Evolutionary conservation across 805 yeast species (phyloP).

Genomic region (Wickerhamomyces sydowiorum): DNA sequence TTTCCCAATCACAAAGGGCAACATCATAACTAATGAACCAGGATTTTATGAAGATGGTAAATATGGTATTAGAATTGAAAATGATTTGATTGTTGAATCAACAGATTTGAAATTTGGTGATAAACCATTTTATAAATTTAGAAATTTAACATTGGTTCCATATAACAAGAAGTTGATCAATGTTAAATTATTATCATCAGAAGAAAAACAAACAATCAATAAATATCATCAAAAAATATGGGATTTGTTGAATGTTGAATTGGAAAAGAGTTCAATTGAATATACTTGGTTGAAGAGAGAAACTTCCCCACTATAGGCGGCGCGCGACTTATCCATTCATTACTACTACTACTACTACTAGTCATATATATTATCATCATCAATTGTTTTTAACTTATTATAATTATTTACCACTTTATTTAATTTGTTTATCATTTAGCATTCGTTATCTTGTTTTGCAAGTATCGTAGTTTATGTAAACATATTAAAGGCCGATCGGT

Average conservation of each 20-base stretch:
- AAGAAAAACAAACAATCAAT: conserved; percentile 68
- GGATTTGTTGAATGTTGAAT: conserved; percentile 40
- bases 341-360: too few species aligned
- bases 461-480: too few species aligned
- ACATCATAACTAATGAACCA: conserved; percentile 85
- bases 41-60: conserved; percentile 90
- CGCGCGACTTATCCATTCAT: neutral
- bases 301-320: conserved; percentile 17
- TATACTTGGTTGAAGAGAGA: conserved; percentile 69
- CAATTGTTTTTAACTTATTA: too few species aligned
- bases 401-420: too few species aligned
- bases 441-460: too few species aligned
- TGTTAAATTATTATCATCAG: conserved; percentile 41
- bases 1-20: conserved; percentile 58
- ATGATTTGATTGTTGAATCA: conserved; percentile 57
- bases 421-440: too few species aligned
- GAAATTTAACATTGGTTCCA: conserved; percentile 82
- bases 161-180: conserved; percentile 76
- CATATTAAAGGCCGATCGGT: too few species aligned
- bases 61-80: conserved; percentile 86
- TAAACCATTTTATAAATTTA: conserved; percentile 59
- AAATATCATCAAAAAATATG: conserved; percentile 56
- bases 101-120: conserved; percentile 46
- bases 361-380: too few species aligned
- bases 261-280: conserved; percentile 56